Evolutionary conservation across 441 rosid genomes (phyloP), one percentile per base, ranked within the genome.

Genomic region (Breynia disticha): DNA sequence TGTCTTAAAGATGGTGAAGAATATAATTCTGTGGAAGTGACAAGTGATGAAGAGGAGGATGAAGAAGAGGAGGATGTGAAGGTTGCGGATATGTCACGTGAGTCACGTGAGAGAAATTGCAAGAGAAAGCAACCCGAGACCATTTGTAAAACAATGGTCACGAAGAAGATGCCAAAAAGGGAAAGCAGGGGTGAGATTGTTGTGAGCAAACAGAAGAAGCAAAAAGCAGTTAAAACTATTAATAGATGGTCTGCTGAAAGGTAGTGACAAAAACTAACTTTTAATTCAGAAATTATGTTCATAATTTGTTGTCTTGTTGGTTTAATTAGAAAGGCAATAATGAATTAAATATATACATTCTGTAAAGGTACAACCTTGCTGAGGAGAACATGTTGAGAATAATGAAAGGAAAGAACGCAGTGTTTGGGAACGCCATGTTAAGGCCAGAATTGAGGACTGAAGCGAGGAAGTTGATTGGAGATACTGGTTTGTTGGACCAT

Each of bases 401-500:
- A 57, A 61, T 94, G 84, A 94, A 80, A 78, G 87, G 80, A 59
- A 83, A 79, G 52, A 76, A 69, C 32, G 97, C 96, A n/a, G 81
- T 79, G 56, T 74, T 68, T 72, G 84, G 81, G 46, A 85, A 78
- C 46, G 76, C 95, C 17, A 82, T 94, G 19, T 59, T 83, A 42
- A 85, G 99, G 79, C 76, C 87, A 28, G 85, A 67, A 48, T 63
- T 94, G 65, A 76, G 97, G 66, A 42, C 73, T 37, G 87, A 85
- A 62, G 94, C 97, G 1, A 79, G 99, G 71, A 90, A 78, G 81
- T 59, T 83, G 61, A 87, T 94, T 2, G 99, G 99, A 2, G 99
- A 94, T 64, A 94, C 99, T 0, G 99, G 99, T 60, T 71, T 94
- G 16, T 57, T 90, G 57, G 97, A 94, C 62, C 97, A 94, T 77